These are phyloP conservation scores for Mortierella claussenii DNA, from an alignment of 192 early-diverging fungal species.

Conservation along the genomic window DNA sequence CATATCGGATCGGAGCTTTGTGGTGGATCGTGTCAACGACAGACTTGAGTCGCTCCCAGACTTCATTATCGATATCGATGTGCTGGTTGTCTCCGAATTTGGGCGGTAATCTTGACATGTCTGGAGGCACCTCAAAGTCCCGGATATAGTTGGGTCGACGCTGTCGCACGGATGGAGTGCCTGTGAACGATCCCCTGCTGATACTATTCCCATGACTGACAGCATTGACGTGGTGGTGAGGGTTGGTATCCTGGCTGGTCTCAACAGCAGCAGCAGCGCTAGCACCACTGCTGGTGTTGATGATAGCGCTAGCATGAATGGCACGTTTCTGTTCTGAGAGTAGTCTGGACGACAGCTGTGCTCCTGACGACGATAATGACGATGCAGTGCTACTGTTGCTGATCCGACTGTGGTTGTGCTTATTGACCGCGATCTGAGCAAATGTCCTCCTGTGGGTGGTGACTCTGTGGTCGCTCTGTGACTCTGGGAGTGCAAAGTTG, in stretches of 20 bases:
- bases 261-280: conserved; percentile 3
- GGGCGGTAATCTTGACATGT: conserved; percentile 55
- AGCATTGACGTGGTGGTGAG: background rate
- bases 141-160: conserved; percentile 46
- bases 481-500: background rate
- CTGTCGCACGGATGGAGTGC: conserved; percentile 10
- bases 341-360: background rate
- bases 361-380: conserved; percentile 16
- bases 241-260: background rate
- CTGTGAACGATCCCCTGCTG: background rate
- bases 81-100: conserved; percentile 71
- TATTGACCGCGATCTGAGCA: background rate
- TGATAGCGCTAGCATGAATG: conserved; percentile 1
- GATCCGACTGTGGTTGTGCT: background rate
- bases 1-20: conserved; percentile 76
- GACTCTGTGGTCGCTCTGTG: background rate
- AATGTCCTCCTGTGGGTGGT: background rate
- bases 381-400: background rate
- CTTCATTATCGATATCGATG: conserved; percentile 64
- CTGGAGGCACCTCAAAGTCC: conserved; percentile 50
- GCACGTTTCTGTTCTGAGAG: background rate
- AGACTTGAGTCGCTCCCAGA: conserved; percentile 59
- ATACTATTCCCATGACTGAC: background rate
- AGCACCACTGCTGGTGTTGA: background rate
- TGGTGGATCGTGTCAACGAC: conserved; percentile 56